Evolutionary conservation across 148 eudicot genomes (phyloP).

Genomic region (Pharnaceum exiguum): DNA sequence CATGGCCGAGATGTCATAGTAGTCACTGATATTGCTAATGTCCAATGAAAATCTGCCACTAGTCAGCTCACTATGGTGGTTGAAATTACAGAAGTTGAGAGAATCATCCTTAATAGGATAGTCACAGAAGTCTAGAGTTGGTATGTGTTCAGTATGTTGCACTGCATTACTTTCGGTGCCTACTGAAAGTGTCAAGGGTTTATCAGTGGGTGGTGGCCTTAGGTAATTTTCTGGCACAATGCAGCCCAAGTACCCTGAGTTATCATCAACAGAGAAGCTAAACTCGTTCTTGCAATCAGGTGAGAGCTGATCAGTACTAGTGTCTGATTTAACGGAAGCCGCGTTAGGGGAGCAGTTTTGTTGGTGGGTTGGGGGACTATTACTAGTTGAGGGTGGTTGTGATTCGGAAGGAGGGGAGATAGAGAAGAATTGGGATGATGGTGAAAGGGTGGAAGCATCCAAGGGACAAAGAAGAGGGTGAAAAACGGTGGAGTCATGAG

Average conservation of each 20-base stretch:
- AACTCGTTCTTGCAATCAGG: constrained; percentile 23
- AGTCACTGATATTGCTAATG: constrained; percentile 5
- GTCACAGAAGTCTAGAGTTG: constrained; percentile 2
- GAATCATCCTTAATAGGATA: neutral
- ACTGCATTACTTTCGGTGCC: neutral
- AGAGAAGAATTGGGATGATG: constrained; percentile 17
- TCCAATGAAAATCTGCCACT: constrained; percentile 37
- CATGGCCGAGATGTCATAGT: constrained; percentile 3
- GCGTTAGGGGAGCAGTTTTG: neutral
- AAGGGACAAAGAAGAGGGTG: constrained; percentile 41
- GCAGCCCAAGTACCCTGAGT: constrained; percentile 80
- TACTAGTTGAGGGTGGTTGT: neutral
- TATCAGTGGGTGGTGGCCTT: constrained; percentile 39
- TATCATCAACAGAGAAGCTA: constrained; percentile 30
- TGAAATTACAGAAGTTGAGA: neutral
- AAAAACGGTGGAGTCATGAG: constrained; percentile 39
- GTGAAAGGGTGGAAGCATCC: constrained; percentile 17
- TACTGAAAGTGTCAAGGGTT: neutral
- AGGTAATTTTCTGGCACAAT: constrained; percentile 82
- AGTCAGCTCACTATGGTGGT: neutral
- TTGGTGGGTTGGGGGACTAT: neutral
- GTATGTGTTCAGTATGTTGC: neutral
- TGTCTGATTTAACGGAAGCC: constrained; percentile 23
- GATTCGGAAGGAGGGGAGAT: constrained; percentile 5
- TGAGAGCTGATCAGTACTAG: constrained; percentile 9